Base-by-base conservation (phyloP, 202 grass and related monocot species). In the Saccharum hybrid region DNA sequence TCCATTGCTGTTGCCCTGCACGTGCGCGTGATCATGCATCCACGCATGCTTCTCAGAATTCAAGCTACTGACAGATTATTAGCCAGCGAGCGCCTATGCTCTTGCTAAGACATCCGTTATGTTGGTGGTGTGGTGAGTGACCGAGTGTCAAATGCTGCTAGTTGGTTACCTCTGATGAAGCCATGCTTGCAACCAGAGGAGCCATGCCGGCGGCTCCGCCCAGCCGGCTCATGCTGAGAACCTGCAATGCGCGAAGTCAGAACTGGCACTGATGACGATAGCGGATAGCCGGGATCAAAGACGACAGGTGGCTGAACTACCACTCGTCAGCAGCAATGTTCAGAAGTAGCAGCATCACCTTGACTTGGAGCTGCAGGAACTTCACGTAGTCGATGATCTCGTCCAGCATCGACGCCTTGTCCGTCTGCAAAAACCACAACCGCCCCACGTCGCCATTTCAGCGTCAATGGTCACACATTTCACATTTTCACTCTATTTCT, bases 351-450 rank as follows among this genome's bases (percentile, higher is more conserved):
- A 11, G 48, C n/a, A 39, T 67, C 73, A 64, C 92, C 92, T 94
- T 94, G 86, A 94, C 89, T 87, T 94, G 92, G 28, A 94, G 92
- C 81, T 94, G 92, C 60, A 94, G 68, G 84, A 94, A 94, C 77
- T 91, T 94, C 42, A 94, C 92, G 87, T 98, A 95, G 76, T 95
- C 96, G 74, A 98, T 98, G 85, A 90, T 93, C 92, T 92, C 94
- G 34, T 88, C 85, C 74, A 94, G 89, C 91, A 93, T 97, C 37
- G 94, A 90, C 77, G 94, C 94, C 79, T 97, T 97, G 84, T 97
- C 94, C 19, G 86, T 85, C 94, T 93, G 81, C 54, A 56, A 61
- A n/a, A 84, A 69, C 63, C 66, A 70, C 42, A 59, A 72, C n/a
- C 42, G 10, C 10, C 13, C 15, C 52, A 4, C 8, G 19, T 63